phyloP scores from a whole-genome alignment of 2,329 filamentous ascomycete species.

The Hymenoscyphus linearis region DNA sequence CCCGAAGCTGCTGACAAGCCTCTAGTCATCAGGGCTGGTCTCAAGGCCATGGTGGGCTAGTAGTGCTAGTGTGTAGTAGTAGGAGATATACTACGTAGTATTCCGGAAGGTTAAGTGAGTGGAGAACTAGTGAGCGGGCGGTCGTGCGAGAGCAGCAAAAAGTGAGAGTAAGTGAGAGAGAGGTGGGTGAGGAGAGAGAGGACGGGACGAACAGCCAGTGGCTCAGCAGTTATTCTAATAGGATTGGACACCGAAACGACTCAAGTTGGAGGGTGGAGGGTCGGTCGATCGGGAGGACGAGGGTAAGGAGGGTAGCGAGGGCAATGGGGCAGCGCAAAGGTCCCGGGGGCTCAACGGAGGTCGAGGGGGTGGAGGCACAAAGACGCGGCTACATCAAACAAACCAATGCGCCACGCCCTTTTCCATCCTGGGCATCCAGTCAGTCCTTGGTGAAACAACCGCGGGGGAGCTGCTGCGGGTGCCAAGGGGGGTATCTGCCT shows the following conservation, averaged over 20 bases:
- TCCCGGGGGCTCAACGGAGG: too few relatives aligned
- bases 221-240: neutral
- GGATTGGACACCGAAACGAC: neutral
- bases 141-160: neutral
- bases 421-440: neutral
- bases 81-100: conserved; percentile 14
- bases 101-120: conserved; percentile 7
- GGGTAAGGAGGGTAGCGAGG: too few relatives aligned
- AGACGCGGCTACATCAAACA: neutral
- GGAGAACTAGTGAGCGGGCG: conserved; percentile 2
- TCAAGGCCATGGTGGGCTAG: conserved; percentile 43
- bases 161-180: neutral
- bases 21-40: conserved; percentile 55
- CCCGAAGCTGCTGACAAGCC: conserved; percentile 59
- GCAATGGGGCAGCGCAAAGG: too few relatives aligned
- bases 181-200: neutral
- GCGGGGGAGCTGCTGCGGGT: neutral
- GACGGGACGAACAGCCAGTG: neutral
- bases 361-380: neutral
- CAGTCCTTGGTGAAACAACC: conserved; percentile 5
- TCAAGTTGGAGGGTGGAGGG: conserved; percentile 1
- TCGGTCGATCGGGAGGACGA: too few relatives aligned
- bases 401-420: neutral
- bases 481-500: too few relatives aligned
- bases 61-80: conserved; percentile 8